phyloP scores from a whole-genome alignment of 1,284 basidiomycete genomes.

The Cryptococcus wingfieldii region DNA sequence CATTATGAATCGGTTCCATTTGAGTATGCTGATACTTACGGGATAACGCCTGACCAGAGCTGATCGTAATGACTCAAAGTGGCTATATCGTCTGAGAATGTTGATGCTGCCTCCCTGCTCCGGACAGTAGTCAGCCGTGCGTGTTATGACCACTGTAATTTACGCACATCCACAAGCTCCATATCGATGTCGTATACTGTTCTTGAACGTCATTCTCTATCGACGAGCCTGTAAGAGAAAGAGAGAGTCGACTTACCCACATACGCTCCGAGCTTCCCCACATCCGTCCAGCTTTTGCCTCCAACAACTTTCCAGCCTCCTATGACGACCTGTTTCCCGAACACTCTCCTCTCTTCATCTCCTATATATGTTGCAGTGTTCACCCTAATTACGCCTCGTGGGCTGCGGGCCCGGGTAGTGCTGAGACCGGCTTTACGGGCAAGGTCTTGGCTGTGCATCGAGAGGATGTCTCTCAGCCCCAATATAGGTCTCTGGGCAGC shows the following conservation, averaged over 20 bases:
- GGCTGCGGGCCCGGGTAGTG: neutral
- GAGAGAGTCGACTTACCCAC: constrained; percentile 30
- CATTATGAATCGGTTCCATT: no score
- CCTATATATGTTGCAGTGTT: neutral
- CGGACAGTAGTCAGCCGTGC: neutral
- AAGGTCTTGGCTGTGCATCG: constrained; percentile 8
- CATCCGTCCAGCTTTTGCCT: constrained; percentile 33
- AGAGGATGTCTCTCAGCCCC: constrained; percentile 18
- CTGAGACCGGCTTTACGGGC: neutral
- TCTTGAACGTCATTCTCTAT: neutral
- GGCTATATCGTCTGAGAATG: constrained; percentile 39
- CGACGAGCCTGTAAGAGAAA: neutral
- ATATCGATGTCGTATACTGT: constrained; percentile 46
- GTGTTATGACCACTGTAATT: neutral
- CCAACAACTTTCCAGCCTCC: constrained; percentile 42
- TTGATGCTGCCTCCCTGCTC: constrained; percentile 27
- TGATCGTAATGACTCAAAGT: constrained; percentile 36
- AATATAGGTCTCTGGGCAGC: constrained; percentile 2
- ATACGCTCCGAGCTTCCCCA: constrained; percentile 40
- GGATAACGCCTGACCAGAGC: constrained; percentile 27
- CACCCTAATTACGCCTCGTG: neutral
- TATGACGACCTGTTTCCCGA: constrained; percentile 35
- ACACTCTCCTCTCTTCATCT: constrained; percentile 4
- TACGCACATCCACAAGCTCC: constrained; percentile 17
- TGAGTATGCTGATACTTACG: constrained; percentile 15